Base-by-base conservation (phyloP, 768 basidiomycete species). In the Trametes elegans region DNA sequence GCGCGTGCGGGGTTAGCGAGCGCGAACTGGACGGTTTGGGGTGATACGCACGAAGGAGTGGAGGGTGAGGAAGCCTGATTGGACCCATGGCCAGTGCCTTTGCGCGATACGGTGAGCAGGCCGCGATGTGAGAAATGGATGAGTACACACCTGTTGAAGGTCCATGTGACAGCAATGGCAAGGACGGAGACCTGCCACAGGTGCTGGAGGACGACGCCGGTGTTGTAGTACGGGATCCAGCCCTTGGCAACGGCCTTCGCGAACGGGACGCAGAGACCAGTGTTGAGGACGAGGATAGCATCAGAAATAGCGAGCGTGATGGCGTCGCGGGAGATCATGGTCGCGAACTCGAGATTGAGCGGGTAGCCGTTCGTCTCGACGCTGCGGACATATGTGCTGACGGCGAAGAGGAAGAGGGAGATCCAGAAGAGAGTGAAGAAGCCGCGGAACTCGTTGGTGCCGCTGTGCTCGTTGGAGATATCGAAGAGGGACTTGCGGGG, bases 351-450 rank as follows among this genome's bases (percentile, higher is more conserved):
- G 53, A 92, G 76, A 40, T 87, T 87, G 45, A 96, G 78, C 0
- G 90, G 81, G 34, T 83, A 82, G 18, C 94, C 94, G 44, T 76
- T 85, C n/a, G 78, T 76, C 66, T 93, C 87, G 60, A 88, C 83
- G 67, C 85, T 85, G 46, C 78, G 79, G 48, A 92, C 74, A 70
- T 90, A 92, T 3, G 89, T 90, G 61, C 86, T 79, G 35, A 93
- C 67, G 10, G 86, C 81, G 66, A 93, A 85, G 45, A 96, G 79
- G 63, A 90, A 93, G 60, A 95, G 82, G 19, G 87, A 87, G 51
- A 90, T 84, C 85, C 97, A 98, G 74, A 98, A 98, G 45, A 98
- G 79, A 3, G 89, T 83, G 71, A 93, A 98, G 76, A 98, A 98
- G 1, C 96, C 96, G 58, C 94, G 81, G 70, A 97, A 97, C 69